Percentiles rank a stretch among this genome's conserved stretches.
phyloP scores from a whole-genome alignment of 169 alveolate species.

The Plasmodium adleri region DNA sequence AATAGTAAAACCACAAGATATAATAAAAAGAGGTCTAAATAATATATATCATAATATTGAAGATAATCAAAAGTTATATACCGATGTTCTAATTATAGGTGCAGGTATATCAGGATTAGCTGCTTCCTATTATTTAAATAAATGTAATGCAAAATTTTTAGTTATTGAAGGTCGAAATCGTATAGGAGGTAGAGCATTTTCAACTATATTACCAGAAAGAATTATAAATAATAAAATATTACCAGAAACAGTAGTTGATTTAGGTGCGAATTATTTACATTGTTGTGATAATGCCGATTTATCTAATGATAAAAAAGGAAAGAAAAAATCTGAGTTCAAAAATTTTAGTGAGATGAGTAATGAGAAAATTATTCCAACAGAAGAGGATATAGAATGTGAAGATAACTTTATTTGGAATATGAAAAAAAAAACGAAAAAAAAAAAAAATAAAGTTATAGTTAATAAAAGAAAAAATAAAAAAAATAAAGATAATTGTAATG shows the following conservation, averaged over 20 bases:
- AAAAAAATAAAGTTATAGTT: background rate
- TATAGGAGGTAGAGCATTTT: constrained; percentile 85
- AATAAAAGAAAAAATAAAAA: background rate
- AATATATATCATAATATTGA: constrained; percentile 20
- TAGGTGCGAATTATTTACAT: constrained; percentile 87
- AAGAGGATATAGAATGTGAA: background rate
- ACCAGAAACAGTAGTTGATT: constrained; percentile 79
- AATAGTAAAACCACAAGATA: constrained; percentile 62
- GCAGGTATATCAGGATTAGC: constrained; percentile 86
- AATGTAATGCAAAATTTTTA: constrained; percentile 76
- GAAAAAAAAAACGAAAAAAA: constrained; percentile 4
- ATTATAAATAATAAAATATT: constrained; percentile 38
- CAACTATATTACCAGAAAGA: constrained; percentile 78
- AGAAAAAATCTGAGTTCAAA: constrained; percentile 1
- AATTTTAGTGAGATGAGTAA: background rate
- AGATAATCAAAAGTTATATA: constrained; percentile 33
- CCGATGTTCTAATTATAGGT: constrained; percentile 85
- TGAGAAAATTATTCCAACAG: background rate
- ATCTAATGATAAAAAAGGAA: background rate
- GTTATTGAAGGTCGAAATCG: constrained; percentile 84
- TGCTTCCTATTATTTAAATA: constrained; percentile 82
- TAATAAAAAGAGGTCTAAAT: constrained; percentile 47
- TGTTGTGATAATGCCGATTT: constrained; percentile 77
- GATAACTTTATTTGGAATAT: background rate
- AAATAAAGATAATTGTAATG: background rate